Conservation (phyloP, 2,329 filamentous ascomycete genomes). For the Pseudogymnoascus sp. region DNA sequence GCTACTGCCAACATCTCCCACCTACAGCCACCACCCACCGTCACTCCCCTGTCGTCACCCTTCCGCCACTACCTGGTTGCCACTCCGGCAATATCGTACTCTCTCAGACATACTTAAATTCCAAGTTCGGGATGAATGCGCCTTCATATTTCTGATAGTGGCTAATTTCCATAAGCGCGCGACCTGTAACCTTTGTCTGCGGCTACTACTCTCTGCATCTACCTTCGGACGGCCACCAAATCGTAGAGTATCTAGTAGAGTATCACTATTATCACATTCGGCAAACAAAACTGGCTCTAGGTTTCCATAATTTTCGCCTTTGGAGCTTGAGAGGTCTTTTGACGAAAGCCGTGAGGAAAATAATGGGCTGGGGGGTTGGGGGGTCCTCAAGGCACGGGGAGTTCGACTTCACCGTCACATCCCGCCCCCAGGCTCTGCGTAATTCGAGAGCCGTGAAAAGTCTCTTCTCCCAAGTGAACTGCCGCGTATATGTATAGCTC, state of each 20-base stretch:
- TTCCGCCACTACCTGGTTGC: too few relatives aligned
- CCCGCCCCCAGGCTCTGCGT: not conserved
- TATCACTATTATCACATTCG: not conserved
- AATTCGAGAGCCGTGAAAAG: not conserved
- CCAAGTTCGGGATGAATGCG: too few relatives aligned
- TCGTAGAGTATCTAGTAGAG: not conserved
- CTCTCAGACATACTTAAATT: too few relatives aligned
- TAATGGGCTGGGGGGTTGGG: not conserved
- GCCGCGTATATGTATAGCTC: slow-evolving; percentile 4
- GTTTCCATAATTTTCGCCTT: not conserved
- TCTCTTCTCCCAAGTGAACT: not conserved
- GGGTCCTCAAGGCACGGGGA: not conserved
- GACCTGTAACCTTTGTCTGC: not conserved
- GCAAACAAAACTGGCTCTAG: not conserved
- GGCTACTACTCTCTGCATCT: not conserved
- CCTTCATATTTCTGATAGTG: too few relatives aligned
- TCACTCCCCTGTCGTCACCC: too few relatives aligned
- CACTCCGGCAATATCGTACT: too few relatives aligned
- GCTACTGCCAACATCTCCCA: too few relatives aligned
- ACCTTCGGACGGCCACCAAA: not conserved
- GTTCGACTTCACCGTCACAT: not conserved
- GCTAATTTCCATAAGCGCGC: too few relatives aligned
- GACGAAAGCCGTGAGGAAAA: not conserved
- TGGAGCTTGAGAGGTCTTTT: too few relatives aligned
- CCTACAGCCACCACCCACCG: too few relatives aligned